Conservation (phyloP, 2,329 filamentous ascomycete genomes). For the Xylaria arbuscula region DNA sequence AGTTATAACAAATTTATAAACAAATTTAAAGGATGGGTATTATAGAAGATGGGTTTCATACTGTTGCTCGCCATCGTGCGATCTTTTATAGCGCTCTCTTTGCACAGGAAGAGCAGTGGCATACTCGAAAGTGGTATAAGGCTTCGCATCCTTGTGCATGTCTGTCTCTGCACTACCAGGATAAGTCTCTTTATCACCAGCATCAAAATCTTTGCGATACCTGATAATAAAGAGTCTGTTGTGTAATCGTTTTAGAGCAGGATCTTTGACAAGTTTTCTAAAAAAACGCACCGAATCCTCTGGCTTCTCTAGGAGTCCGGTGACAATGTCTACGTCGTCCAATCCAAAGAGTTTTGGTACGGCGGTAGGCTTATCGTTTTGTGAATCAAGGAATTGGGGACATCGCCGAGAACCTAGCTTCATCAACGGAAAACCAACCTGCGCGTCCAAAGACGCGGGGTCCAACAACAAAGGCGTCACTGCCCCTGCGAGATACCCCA, state of each 20-base stretch:
- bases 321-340: background rate
- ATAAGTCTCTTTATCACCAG: no score
- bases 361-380: background rate
- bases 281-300: background rate
- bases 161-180: no score
- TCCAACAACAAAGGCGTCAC: background rate
- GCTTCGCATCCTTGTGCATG: no score
- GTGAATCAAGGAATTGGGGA: background rate
- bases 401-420: background rate
- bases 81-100: background rate
- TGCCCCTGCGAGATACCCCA: background rate
- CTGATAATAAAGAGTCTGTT: background rate
- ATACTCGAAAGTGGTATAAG: background rate
- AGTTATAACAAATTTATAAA: no score
- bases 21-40: background rate
- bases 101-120: background rate
- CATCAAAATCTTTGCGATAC: background rate
- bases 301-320: background rate
- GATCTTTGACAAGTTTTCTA: background rate
- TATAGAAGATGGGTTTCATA: background rate
- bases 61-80: slow-evolving; percentile 1
- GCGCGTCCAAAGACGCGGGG: background rate
- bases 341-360: background rate
- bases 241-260: background rate
- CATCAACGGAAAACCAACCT: background rate